phyloP scores from a whole-genome alignment of 805 yeast genomes.

The Wickerhamiella sorbophila region DNA sequence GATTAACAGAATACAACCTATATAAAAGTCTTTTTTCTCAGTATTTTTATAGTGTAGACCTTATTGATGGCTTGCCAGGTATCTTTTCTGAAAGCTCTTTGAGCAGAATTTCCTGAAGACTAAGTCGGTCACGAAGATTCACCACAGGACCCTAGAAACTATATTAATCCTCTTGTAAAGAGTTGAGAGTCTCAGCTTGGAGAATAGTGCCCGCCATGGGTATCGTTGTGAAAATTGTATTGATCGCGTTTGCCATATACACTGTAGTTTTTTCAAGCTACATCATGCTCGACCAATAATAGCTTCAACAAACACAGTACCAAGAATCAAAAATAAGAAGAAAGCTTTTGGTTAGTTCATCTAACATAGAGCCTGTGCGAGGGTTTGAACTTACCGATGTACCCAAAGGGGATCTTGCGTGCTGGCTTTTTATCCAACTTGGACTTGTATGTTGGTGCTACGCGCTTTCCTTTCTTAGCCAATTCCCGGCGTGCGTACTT shows the following conservation, averaged over 20 bases:
- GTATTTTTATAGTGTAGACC: background rate
- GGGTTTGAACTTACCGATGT: background rate
- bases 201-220: too few relatives aligned
- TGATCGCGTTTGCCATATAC: too few relatives aligned
- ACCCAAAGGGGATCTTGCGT: background rate
- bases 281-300: too few relatives aligned
- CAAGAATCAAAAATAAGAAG: conserved; percentile 54
- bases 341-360: conserved; percentile 21
- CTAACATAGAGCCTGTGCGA: background rate
- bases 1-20: too few relatives aligned
- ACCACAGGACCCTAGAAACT: too few relatives aligned
- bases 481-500: conserved; percentile 65
- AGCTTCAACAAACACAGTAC: conserved; percentile 70
- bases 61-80: background rate
- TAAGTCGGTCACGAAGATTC: background rate
- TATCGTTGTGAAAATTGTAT: too few relatives aligned
- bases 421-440: conserved; percentile 18
- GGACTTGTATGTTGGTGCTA: conserved; percentile 10
- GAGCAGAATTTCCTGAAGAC: background rate
- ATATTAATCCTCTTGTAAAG: too few relatives aligned
- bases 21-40: background rate
- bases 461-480: conserved; percentile 59
- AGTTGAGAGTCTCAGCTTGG: too few relatives aligned
- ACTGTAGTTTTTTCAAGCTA: too few relatives aligned
- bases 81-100: background rate